Conservation (phyloP, 2,329 filamentous ascomycete species). For the Arthrobotrys musiformis region DNA sequence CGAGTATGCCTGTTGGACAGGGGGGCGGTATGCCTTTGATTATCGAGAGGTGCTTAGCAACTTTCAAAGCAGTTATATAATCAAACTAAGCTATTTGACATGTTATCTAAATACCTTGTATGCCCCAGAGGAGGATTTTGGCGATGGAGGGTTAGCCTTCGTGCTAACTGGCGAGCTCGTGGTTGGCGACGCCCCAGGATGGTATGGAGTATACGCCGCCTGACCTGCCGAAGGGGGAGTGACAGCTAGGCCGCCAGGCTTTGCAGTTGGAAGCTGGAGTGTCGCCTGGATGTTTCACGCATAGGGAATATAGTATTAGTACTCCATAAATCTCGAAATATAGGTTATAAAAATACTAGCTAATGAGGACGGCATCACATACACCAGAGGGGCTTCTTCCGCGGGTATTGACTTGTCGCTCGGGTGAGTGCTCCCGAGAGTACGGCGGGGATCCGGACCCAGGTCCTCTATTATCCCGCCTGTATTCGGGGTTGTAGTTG, state of each 20-base stretch:
- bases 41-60: background rate
- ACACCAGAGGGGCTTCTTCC: slow-evolving; percentile 34
- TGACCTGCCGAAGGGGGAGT: slow-evolving; percentile 29
- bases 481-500: slow-evolving; percentile 53
- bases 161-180: slow-evolving; percentile 50
- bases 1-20: slow-evolving; percentile 54
- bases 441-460: slow-evolving; percentile 34
- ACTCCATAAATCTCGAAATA: background rate
- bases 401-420: slow-evolving; percentile 20
- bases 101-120: slow-evolving; percentile 34
- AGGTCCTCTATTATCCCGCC: slow-evolving; percentile 15
- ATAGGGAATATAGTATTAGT: background rate
- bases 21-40: slow-evolving; percentile 49
- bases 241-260: slow-evolving; percentile 26
- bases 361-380: background rate
- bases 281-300: slow-evolving; percentile 11
- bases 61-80: background rate
- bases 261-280: slow-evolving; percentile 33
- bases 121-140: slow-evolving; percentile 21
- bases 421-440: slow-evolving; percentile 47
- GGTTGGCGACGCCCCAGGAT: slow-evolving; percentile 31
- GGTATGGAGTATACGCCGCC: slow-evolving; percentile 45
- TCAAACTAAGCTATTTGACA: background rate
- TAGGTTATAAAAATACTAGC: background rate
- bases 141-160: slow-evolving; percentile 40